Evolutionary conservation across 177 flowering plant species (phyloP).

Genomic region (Vitis hybrid): DNA sequence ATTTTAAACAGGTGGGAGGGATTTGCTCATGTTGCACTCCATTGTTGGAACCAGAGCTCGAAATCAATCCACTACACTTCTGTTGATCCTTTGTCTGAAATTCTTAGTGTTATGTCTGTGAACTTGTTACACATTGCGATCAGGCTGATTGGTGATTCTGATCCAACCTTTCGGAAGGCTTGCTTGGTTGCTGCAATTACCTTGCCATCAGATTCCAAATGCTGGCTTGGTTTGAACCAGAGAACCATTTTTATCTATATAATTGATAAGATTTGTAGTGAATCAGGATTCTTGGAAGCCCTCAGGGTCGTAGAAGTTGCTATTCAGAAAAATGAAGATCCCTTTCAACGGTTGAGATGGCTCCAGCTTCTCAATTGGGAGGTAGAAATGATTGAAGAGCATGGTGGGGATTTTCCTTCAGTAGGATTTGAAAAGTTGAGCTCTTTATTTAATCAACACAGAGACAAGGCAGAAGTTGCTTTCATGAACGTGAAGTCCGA

Average conservation of each 20-base stretch:
- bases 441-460: constrained; percentile 17
- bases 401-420: constrained; percentile 19
- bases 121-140: constrained; percentile 58
- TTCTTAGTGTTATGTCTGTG: constrained; percentile 22
- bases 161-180: constrained; percentile 58
- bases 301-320: constrained; percentile 30
- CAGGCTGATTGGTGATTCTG: constrained; percentile 43
- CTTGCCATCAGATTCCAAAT: constrained; percentile 17
- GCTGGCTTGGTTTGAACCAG: constrained; percentile 31
- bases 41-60: constrained; percentile 43
- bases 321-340: constrained; percentile 42
- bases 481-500: constrained; percentile 41
- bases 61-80: constrained; percentile 7
- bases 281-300: constrained; percentile 39
- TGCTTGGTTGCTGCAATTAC: constrained; percentile 60
- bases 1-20: constrained; percentile 70
- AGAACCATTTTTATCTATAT: constrained; percentile 39
- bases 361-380: constrained; percentile 36
- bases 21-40: constrained; percentile 64
- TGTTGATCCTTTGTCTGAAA: constrained; percentile 9
- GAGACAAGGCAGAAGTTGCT: constrained; percentile 33
- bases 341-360: constrained; percentile 55
- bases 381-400: constrained; percentile 13
- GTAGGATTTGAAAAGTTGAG: constrained; percentile 16
- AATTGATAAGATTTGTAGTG: constrained; percentile 29